Percentiles rank a stretch among this genome's conserved stretches.
phyloP scores from a whole-genome alignment of 441 rosid species.

The Croton setiger region DNA sequence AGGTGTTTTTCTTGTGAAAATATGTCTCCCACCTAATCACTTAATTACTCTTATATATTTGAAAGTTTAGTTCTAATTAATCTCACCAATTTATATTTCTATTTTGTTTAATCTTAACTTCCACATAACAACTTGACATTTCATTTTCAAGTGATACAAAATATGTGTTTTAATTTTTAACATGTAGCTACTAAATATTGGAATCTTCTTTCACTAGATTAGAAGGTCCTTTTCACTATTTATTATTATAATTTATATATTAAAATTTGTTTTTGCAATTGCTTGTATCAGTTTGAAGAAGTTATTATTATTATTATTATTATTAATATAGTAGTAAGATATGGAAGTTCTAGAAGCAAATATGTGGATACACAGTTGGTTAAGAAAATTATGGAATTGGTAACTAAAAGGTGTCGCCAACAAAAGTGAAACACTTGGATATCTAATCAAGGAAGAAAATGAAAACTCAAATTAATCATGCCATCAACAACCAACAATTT shows the following conservation, averaged over 20 bases:
- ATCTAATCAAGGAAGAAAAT: conserved; percentile 3
- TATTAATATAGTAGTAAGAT: no score
- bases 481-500: no score
- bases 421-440: conserved; percentile 3
- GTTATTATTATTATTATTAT: no score
- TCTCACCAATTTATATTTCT: background rate
- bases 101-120: no score
- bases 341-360: background rate
- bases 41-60: background rate
- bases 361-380: background rate
- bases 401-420: background rate
- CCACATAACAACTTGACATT: background rate
- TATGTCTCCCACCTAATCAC: conserved; percentile 13
- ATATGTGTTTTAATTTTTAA: no score
- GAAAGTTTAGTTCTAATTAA: background rate
- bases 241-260: no score
- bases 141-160: background rate
- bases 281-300: no score
- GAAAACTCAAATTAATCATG: background rate
- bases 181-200: no score
- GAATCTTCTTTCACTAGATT: no score
- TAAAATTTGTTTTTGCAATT: no score
- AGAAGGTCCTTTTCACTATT: no score
- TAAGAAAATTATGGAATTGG: background rate
- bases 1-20: background rate